These are phyloP conservation scores for Cutaneotrichosporon curvatum DNA, from an alignment of 1,284 basidiomycete species.

Conservation along the genomic window DNA sequence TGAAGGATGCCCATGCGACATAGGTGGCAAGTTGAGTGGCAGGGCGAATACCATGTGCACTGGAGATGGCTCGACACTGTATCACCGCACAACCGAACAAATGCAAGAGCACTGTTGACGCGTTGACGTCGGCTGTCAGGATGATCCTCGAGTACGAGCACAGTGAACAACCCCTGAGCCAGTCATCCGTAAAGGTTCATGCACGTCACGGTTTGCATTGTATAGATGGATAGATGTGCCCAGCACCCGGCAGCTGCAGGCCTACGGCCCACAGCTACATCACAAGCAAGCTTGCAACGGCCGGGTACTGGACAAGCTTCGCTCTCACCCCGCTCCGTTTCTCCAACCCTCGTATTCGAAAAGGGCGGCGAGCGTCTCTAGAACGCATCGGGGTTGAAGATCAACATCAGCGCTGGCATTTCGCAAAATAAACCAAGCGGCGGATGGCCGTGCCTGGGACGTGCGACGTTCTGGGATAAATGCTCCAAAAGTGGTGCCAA, in stretches of 20 bases:
- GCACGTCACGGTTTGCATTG: no score
- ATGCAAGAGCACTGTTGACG: no score
- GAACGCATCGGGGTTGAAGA: constrained; percentile 16
- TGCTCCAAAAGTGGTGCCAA: neutral
- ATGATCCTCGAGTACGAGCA: no score
- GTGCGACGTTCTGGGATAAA: neutral
- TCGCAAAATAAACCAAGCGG: neutral
- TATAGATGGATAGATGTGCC: no score
- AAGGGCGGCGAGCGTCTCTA: constrained; percentile 15
- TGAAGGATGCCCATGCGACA: no score
- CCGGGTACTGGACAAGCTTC: neutral
- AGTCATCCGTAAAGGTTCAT: no score
- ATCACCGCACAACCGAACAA: no score
- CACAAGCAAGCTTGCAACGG: neutral
- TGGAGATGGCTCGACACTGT: no score
- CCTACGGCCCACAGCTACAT: neutral
- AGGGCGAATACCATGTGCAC: no score
- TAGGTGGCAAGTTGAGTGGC: no score
- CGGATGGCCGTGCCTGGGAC: neutral
- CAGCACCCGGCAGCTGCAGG: constrained; percentile 1
- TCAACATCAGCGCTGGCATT: neutral
- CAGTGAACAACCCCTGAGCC: no score
- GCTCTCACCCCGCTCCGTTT: constrained; percentile 20
- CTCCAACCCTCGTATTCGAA: constrained; percentile 10
- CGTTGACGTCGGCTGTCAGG: no score